These are phyloP conservation scores for Diaporthe australafricana DNA, from an alignment of 2,329 filamentous ascomycete genomes.

Conservation along the genomic window DNA sequence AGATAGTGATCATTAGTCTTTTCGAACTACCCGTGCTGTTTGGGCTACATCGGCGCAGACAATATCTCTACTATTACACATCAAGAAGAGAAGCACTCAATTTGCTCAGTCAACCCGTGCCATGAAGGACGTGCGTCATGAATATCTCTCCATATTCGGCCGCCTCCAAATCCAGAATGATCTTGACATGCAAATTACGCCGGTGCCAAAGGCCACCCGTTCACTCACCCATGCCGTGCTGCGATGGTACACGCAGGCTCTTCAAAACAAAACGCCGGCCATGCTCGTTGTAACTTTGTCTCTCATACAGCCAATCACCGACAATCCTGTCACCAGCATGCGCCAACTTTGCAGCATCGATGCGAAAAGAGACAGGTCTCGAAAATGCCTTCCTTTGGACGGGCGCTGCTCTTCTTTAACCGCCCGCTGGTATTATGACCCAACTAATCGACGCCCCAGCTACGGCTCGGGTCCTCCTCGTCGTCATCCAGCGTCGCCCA, in stretches of 20 bases:
- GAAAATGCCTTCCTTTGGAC: no score
- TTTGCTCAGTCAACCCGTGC: neutral
- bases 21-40: neutral
- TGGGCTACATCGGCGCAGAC: neutral
- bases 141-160: no score
- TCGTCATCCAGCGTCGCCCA: conserved; percentile 38
- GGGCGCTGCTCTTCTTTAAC: no score
- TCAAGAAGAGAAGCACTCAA: neutral
- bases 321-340: no score
- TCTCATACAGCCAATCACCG: neutral
- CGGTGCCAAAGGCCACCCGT: no score
- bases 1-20: neutral
- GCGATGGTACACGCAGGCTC: neutral
- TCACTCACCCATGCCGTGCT: no score
- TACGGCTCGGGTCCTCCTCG: conserved; percentile 43
- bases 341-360: no score
- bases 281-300: conserved; percentile 7
- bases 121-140: no score
- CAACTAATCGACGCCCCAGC: conserved; percentile 50
- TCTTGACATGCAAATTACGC: no score
- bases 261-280: neutral
- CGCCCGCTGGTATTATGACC: neutral
- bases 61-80: neutral
- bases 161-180: no score
- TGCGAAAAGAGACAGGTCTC: no score